Evolutionary conservation across 495 filamentous ascomycete genomes (phyloP).

Genomic region (Neurospora sp.): DNA sequence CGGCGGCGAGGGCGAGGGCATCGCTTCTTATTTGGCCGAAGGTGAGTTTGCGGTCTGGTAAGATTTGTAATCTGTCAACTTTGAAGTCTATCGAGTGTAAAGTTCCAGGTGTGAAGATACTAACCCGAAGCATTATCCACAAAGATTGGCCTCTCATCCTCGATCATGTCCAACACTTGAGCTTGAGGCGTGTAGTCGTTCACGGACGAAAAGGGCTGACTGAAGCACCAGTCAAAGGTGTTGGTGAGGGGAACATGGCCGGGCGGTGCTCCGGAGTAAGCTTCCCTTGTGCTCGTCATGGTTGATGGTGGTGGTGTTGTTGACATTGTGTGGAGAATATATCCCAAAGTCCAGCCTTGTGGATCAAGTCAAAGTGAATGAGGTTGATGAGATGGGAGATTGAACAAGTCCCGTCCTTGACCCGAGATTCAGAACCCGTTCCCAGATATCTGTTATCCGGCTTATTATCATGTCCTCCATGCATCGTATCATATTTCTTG

Average conservation of each 20-base stretch:
- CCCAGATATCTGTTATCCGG: not conserved
- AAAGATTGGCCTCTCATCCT: constrained; percentile 17
- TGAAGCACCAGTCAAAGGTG: constrained; percentile 18
- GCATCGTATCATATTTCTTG: not conserved
- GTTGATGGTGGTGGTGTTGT: not conserved
- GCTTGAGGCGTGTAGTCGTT: constrained; percentile 12
- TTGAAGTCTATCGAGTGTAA: not conserved
- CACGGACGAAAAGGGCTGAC: constrained; percentile 17
- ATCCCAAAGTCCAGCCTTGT: not conserved
- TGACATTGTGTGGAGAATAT: not conserved
- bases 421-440: not conserved
- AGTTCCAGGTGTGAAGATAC: not conserved
- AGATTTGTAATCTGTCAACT: not conserved
- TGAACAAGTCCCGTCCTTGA: not conserved
- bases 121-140: constrained; percentile 19
- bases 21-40: constrained; percentile 16
- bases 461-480: not conserved
- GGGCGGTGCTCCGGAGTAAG: constrained; percentile 11
- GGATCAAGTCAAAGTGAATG: not conserved
- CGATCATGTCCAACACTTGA: constrained; percentile 14
- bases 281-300: not conserved
- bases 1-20: constrained; percentile 13
- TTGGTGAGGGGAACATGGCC: constrained; percentile 16
- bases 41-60: constrained; percentile 19
- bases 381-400: not conserved